Conservation (phyloP, 345 rosid species). For the Balakata baccata region DNA sequence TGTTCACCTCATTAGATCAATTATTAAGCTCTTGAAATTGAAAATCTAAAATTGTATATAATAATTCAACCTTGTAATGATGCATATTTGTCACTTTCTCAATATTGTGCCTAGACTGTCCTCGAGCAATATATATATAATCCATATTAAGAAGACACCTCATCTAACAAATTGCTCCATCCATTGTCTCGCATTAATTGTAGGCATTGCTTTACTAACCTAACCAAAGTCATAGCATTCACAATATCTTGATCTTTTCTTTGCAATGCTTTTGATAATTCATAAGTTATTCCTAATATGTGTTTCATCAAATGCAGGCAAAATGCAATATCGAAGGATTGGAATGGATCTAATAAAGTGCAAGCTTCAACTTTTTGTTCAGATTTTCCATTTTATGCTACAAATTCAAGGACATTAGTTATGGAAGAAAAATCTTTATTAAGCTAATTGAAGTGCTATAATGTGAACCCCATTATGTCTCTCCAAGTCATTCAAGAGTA, state of each 20-base stretch:
- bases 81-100: too few species aligned
- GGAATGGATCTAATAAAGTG: background rate
- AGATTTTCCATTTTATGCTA: background rate
- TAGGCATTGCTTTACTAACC: too few species aligned
- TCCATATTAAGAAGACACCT: too few species aligned
- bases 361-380: background rate
- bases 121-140: too few species aligned
- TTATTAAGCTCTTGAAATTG: too few species aligned
- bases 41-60: too few species aligned
- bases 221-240: conserved; percentile 8
- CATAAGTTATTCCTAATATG: background rate
- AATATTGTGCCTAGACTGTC: too few species aligned
- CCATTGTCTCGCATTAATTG: too few species aligned
- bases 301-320: background rate
- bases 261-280: background rate
- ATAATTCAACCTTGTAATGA: too few species aligned
- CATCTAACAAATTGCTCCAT: too few species aligned
- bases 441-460: background rate
- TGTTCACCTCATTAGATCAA: background rate
- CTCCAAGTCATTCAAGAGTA: background rate
- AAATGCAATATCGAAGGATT: background rate
- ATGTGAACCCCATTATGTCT: conserved; percentile 6
- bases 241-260: conserved; percentile 18
- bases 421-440: background rate
- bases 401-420: background rate